Conservation (phyloP, 2,329 filamentous ascomycete genomes). For the Dactylellina haptotyla region DNA sequence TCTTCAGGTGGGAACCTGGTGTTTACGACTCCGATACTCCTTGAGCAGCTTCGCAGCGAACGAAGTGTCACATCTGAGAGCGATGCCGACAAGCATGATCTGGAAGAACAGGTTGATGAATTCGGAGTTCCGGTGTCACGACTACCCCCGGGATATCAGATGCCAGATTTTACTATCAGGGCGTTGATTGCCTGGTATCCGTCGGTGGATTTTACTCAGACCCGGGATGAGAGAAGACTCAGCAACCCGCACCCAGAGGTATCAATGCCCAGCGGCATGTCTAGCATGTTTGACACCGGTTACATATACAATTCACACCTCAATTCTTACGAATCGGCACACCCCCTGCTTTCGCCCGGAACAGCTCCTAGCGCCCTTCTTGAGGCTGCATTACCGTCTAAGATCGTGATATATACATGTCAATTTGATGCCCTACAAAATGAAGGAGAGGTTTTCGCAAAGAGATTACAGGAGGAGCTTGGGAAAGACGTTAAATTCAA, state of each 20-base stretch:
- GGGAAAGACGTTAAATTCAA: slow-evolving; percentile 70
- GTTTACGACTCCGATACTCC: slow-evolving; percentile 60
- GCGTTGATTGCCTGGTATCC: slow-evolving; percentile 73
- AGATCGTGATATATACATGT: slow-evolving; percentile 70
- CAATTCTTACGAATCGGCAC: slow-evolving; percentile 61
- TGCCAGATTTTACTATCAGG: slow-evolving; percentile 61
- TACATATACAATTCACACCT: slow-evolving; percentile 69
- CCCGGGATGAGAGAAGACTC: slow-evolving; percentile 68
- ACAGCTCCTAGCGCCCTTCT: slow-evolving; percentile 68
- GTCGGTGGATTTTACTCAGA: slow-evolving; percentile 70
- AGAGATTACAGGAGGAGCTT: slow-evolving; percentile 67
- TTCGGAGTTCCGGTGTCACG: slow-evolving; percentile 43
- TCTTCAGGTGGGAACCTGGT: slow-evolving; percentile 69
- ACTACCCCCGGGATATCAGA: slow-evolving; percentile 19
- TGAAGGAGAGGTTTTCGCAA: slow-evolving; percentile 71
- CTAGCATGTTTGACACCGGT: slow-evolving; percentile 71
- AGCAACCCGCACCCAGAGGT: slow-evolving; percentile 68
- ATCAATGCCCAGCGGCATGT: slow-evolving; percentile 69
- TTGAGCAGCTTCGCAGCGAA: slow-evolving; percentile 55
- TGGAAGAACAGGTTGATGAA: slow-evolving; percentile 15
- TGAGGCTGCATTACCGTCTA: slow-evolving; percentile 64
- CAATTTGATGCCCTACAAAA: slow-evolving; percentile 73
- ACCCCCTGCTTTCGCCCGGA: slow-evolving; percentile 70
- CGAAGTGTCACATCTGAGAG: slow-evolving; percentile 4
- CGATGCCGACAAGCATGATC: neutral